These are phyloP conservation scores for Artemisia annua DNA, from an alignment of 129 eudicot species.

Conservation along the genomic window DNA sequence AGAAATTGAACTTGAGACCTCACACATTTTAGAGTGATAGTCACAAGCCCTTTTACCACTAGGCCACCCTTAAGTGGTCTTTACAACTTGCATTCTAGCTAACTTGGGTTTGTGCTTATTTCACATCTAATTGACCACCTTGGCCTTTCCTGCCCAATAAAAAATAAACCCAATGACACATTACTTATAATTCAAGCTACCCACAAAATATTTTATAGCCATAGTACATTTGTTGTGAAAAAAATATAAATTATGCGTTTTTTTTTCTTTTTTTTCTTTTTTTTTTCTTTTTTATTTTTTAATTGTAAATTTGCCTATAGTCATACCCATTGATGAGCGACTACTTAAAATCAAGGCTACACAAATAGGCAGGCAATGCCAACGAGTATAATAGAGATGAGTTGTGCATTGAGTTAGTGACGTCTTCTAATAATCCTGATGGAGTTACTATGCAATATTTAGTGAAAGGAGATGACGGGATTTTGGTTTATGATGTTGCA, in stretches of 20 bases:
- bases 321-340: slow-evolving; percentile 71
- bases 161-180: background rate
- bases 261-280: background rate
- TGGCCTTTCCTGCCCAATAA: slow-evolving; percentile 28
- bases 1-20: no score
- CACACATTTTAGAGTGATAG: no score
- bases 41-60: no score
- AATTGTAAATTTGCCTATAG: slow-evolving; percentile 42
- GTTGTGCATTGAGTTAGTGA: slow-evolving; percentile 86
- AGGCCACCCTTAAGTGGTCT: no score
- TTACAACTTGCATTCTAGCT: slow-evolving; percentile 32
- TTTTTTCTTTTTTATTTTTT: no score
- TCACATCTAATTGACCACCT: slow-evolving; percentile 3
- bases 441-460: slow-evolving; percentile 71
- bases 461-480: slow-evolving; percentile 63
- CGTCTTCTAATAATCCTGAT: slow-evolving; percentile 98
- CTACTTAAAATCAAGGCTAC: slow-evolving; percentile 72
- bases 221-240: background rate
- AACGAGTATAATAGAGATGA: slow-evolving; percentile 46
- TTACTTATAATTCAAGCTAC: slow-evolving; percentile 19
- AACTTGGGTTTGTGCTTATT: slow-evolving; percentile 7
- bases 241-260: background rate
- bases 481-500: slow-evolving; percentile 87
- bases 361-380: slow-evolving; percentile 96
- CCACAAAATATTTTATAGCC: background rate